Conservation (phyloP, 2,329 filamentous ascomycete genomes). For the Aspergillus novoparasiticus region DNA sequence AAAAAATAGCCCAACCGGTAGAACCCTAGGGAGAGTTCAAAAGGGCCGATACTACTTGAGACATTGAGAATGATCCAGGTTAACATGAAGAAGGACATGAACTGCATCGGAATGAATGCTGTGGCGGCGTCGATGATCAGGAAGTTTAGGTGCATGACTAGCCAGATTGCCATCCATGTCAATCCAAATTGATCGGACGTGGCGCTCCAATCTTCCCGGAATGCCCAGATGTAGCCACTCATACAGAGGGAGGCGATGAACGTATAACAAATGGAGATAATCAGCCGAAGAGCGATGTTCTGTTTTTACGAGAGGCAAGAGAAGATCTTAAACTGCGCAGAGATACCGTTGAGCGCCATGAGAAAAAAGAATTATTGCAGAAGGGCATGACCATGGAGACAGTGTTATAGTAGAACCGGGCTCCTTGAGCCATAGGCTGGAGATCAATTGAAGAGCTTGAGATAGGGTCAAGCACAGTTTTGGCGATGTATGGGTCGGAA, state of each 20-base stretch:
- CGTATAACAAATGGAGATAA: slow-evolving; percentile 41
- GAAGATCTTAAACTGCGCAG: slow-evolving; percentile 42
- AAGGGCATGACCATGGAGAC: slow-evolving; percentile 49
- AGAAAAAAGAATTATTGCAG: slow-evolving; percentile 54
- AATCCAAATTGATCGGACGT: slow-evolving; percentile 44
- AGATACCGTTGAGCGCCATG: slow-evolving; percentile 48
- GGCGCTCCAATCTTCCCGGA: slow-evolving; percentile 38
- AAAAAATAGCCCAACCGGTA: slow-evolving; percentile 43
- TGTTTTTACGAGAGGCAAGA: slow-evolving; percentile 29
- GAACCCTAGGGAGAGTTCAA: slow-evolving; percentile 46
- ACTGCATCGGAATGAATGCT: slow-evolving; percentile 41
- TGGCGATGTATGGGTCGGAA: slow-evolving; percentile 34
- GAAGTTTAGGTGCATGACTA: slow-evolving; percentile 50
- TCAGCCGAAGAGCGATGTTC: slow-evolving; percentile 37
- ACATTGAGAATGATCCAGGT: slow-evolving; percentile 51
- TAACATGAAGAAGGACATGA: slow-evolving; percentile 49
- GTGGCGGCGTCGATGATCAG: slow-evolving; percentile 49
- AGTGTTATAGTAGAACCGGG: slow-evolving; percentile 49
- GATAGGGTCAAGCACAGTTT: slow-evolving; percentile 45
- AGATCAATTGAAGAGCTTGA: slow-evolving; percentile 39
- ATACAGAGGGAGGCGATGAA: slow-evolving; percentile 45
- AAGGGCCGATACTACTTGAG: slow-evolving; percentile 45
- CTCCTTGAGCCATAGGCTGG: slow-evolving; percentile 45
- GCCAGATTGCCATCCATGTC: slow-evolving; percentile 49
- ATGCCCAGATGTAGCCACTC: slow-evolving; percentile 49